phyloP scores from a whole-genome alignment of 2,329 filamentous ascomycete species.

The Ceratocystis cubensis region DNA sequence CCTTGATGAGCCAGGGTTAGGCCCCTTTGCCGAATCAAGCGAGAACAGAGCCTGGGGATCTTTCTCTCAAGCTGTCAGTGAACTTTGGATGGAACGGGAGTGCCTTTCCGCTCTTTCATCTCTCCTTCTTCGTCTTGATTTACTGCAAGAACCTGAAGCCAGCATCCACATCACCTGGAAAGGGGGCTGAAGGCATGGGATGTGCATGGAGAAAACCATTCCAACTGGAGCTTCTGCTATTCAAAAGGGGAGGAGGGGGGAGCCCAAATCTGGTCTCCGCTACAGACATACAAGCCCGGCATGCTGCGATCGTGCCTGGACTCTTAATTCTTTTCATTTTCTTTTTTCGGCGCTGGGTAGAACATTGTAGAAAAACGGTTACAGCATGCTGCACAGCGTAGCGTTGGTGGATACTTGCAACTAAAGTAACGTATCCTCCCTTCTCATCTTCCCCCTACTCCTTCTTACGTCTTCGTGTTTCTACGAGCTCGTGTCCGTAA shows the following conservation, averaged over 20 bases:
- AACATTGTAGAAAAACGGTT: too few species aligned
- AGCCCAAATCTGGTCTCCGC: not conserved
- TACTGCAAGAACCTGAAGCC: not conserved
- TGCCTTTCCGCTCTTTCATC: not conserved
- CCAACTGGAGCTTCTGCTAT: not conserved
- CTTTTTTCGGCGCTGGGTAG: too few species aligned
- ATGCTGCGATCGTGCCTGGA: too few species aligned
- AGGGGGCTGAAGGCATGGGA: not conserved
- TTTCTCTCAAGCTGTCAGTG: not conserved
- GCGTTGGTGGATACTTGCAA: not conserved
- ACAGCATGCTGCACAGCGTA: not conserved
- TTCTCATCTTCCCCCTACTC: not conserved
- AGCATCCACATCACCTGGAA: not conserved
- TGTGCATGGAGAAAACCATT: conserved; percentile 1
- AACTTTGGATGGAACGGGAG: not conserved
- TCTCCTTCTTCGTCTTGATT: not conserved
- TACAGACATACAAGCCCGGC: too few species aligned
- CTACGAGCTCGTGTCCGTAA: not conserved
- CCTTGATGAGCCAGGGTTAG: conserved; percentile 1
- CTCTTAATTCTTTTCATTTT: too few species aligned
- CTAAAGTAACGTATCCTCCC: conserved; percentile 7
- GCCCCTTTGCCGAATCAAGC: conserved; percentile 9
- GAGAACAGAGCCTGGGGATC: conserved; percentile 2
- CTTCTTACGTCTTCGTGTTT: not conserved
- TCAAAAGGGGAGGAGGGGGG: not conserved